Evolutionary conservation across 106 monocot species (phyloP), one percentile per base, ranked within the genome.

Genomic region (Alisma plantagoaquatica): DNA sequence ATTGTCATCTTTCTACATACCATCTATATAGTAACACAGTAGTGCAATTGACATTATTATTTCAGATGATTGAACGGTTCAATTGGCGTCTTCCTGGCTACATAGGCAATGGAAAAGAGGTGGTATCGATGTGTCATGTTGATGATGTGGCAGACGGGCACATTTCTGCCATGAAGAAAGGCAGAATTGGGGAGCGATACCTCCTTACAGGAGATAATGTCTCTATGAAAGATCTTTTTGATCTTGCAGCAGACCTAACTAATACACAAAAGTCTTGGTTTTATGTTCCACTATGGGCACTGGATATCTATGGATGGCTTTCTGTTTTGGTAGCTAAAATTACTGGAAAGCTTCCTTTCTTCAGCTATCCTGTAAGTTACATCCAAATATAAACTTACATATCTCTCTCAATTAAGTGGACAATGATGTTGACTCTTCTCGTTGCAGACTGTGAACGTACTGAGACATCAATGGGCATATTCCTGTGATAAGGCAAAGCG

Each of bases 121-220:
- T 32, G 23, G 23, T 28, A 11, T 85, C 96, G 61, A 82, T 98
- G 48, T 64, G 73, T 43, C 90, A 98, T 61, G 70, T 98, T n/a
- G 82, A 98, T 33, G 94, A 88, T 70, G 84, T 98, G 41, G 85
- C 72, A 15, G 52, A 33, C 23, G 98, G 90, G 9, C 98, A 98
- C 55, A 69, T 98, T 44, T 72, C 78, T 41, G 89, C 98, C 19
- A 71, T 98, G 76, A 50, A 79, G 10, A 81, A 57, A 43, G 98
- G 90, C 6, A 63, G 66, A 77, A 29, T 73, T 15, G 90, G 98
- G 29, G 90, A 98, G 63, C 69, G 98, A 53, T 98, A 98, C 27
- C 73, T 98, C 24, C 79, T 98, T n/a, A 77, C 89, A 0, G 98
- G 98, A 50, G 77, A 90, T 41, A 98, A 90, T 65, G 79, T 74